Evolutionary conservation across 441 rosid genomes (phyloP).

Genomic region (Rhodomyrtus psidioides): DNA sequence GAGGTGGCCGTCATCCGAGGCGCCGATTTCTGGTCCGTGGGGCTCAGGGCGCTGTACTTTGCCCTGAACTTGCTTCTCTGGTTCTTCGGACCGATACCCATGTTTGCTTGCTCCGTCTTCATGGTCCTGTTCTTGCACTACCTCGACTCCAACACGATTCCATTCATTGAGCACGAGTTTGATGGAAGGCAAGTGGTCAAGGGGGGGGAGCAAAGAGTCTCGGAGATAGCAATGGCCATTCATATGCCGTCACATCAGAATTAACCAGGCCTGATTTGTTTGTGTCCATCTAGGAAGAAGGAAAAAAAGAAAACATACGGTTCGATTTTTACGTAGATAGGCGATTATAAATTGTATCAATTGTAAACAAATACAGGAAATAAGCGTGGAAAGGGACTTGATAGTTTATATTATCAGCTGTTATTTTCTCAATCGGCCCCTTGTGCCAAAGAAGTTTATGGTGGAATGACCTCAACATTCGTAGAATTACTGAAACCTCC

Average conservation of each 20-base stretch:
- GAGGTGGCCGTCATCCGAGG: slow-evolving; percentile 5
- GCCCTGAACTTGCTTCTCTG: slow-evolving; percentile 10
- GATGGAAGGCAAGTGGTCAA: background rate
- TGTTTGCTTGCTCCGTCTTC: slow-evolving; percentile 1
- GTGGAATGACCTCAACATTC: background rate
- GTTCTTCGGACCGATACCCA: slow-evolving; percentile 15
- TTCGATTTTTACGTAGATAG: background rate
- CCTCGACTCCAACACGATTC: slow-evolving; percentile 3
- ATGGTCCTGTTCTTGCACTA: slow-evolving; percentile 3
- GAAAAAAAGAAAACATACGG: background rate
- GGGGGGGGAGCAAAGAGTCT: slow-evolving; percentile 1
- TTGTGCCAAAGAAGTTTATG: background rate
- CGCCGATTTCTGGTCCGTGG: slow-evolving; percentile 9
- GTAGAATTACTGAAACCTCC: background rate
- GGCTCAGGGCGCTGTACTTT: slow-evolving; percentile 15
- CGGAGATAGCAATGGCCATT: slow-evolving; percentile 5
- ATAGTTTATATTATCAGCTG: background rate
- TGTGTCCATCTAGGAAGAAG: background rate
- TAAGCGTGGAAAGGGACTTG: background rate
- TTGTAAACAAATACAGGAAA: background rate
- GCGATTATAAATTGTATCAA: background rate
- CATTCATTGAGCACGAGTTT: slow-evolving; percentile 2
- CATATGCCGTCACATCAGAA: background rate
- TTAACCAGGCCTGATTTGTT: background rate
- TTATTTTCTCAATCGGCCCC: background rate